Percentiles rank a stretch among this genome's conserved stretches.
Conservation (phyloP, 148 eudicot genomes). For the Suaeda aralocaspica region DNA sequence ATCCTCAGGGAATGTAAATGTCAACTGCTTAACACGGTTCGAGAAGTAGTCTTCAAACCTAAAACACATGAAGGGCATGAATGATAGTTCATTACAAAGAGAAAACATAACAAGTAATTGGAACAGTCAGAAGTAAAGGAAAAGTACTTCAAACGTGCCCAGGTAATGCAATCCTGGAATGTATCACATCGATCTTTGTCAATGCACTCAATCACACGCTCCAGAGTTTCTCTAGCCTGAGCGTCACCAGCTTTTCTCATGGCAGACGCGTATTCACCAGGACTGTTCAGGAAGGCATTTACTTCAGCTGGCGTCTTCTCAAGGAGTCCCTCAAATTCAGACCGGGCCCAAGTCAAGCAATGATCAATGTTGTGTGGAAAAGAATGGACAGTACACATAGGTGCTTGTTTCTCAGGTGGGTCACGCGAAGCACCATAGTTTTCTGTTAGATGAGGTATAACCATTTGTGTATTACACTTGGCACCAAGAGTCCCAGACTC, state of each 20-base stretch:
- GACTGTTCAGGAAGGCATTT: constrained; percentile 55
- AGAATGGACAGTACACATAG: constrained; percentile 79
- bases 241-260: constrained; percentile 76
- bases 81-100: background rate
- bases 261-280: constrained; percentile 51
- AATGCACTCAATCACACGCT: constrained; percentile 63
- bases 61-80: constrained; percentile 13
- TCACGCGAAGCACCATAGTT: constrained; percentile 82
- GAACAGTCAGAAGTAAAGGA: background rate
- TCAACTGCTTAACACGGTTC: constrained; percentile 65
- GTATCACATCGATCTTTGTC: constrained; percentile 61
- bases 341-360: constrained; percentile 80
- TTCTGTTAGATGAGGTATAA: constrained; percentile 73
- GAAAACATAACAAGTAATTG: background rate
- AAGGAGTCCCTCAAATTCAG: constrained; percentile 71
- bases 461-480: constrained; percentile 80
- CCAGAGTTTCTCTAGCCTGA: constrained; percentile 66
- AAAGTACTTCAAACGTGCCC: constrained; percentile 64
- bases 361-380: constrained; percentile 85
- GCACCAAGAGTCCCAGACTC: constrained; percentile 81
- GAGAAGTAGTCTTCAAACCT: constrained; percentile 79
- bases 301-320: constrained; percentile 78
- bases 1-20: constrained; percentile 71
- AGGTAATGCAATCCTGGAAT: constrained; percentile 62
- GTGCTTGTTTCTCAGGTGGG: constrained; percentile 79